Conservation (phyloP, 1,139 yeast species). For the Nakaseomyces delphensis region DNA sequence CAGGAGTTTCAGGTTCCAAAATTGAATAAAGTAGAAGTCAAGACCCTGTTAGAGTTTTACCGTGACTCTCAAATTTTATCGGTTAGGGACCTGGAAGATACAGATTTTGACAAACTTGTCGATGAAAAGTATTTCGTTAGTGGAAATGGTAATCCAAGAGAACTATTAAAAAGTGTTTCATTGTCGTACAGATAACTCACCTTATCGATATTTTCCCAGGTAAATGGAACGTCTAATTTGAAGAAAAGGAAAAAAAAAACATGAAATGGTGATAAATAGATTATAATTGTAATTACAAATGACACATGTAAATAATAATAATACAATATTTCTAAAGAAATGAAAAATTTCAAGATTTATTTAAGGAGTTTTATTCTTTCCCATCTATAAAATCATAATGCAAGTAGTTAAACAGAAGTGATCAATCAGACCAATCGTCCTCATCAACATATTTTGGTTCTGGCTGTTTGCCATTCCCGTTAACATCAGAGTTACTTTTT, state of each 20-base stretch:
- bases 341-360: background rate
- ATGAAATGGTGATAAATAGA: background rate
- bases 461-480: conserved; percentile 16
- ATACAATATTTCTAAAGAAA: conserved; percentile 4
- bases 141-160: conserved; percentile 78
- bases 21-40: conserved; percentile 48
- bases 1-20: conserved; percentile 42
- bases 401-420: background rate
- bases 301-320: conserved; percentile 6
- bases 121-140: conserved; percentile 51
- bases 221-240: background rate
- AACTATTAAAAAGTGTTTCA: conserved; percentile 45
- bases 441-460: conserved; percentile 28
- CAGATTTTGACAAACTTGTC: conserved; percentile 34
- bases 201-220: background rate
- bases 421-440: conserved; percentile 30
- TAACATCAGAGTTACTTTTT: background rate
- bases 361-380: too few species aligned
- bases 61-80: conserved; percentile 46
- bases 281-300: background rate
- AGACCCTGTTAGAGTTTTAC: conserved; percentile 45
- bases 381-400: background rate
- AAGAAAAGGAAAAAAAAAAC: background rate
- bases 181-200: conserved; percentile 12
- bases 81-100: conserved; percentile 36